These are phyloP conservation scores for Naumovozyma castellii DNA, from an alignment of 805 yeast species.

Conservation along the genomic window DNA sequence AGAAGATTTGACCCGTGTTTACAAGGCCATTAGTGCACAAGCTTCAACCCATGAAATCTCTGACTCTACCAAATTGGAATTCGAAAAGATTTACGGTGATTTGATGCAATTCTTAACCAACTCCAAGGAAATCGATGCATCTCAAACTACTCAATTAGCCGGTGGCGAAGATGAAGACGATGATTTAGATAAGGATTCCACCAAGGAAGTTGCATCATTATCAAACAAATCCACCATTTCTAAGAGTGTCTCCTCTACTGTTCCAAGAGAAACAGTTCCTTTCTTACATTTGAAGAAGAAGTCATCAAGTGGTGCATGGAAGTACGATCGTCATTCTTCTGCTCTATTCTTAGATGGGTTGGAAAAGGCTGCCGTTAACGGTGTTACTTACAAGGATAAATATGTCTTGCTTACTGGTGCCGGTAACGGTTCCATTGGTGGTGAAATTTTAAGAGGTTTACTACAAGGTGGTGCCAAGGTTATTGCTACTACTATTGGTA, in stretches of 20 bases:
- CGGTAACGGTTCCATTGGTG: slow-evolving; percentile 98
- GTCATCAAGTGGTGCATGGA: slow-evolving; percentile 65
- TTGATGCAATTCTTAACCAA: slow-evolving; percentile 59
- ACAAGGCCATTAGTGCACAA: slow-evolving; percentile 71
- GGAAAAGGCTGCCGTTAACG: slow-evolving; percentile 90
- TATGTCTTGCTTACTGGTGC: slow-evolving; percentile 94
- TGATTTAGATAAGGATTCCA: slow-evolving; percentile 41
- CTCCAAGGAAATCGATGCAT: slow-evolving; percentile 61
- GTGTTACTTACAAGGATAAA: slow-evolving; percentile 81
- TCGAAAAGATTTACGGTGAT: slow-evolving; percentile 62
- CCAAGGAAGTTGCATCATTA: slow-evolving; percentile 81
- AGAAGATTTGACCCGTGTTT: slow-evolving; percentile 76
- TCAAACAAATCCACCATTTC: slow-evolving; percentile 59
- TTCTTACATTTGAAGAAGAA: slow-evolving; percentile 87
- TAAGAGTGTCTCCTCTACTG: slow-evolving; percentile 62
- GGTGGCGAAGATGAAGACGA: slow-evolving; percentile 44
- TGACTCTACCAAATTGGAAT: slow-evolving; percentile 56
- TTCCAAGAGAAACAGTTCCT: slow-evolving; percentile 82
- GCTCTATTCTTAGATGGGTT: slow-evolving; percentile 77
- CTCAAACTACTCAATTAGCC: slow-evolving; percentile 49
- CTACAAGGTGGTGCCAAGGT: slow-evolving; percentile 97
- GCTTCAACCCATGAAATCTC: slow-evolving; percentile 39
- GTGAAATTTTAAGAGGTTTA: slow-evolving; percentile 89
- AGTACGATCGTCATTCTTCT: slow-evolving; percentile 70
- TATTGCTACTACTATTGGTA: slow-evolving; percentile 91